Base-by-base conservation (phyloP, 441 rosid species). In the Gossypium aridum region DNA sequence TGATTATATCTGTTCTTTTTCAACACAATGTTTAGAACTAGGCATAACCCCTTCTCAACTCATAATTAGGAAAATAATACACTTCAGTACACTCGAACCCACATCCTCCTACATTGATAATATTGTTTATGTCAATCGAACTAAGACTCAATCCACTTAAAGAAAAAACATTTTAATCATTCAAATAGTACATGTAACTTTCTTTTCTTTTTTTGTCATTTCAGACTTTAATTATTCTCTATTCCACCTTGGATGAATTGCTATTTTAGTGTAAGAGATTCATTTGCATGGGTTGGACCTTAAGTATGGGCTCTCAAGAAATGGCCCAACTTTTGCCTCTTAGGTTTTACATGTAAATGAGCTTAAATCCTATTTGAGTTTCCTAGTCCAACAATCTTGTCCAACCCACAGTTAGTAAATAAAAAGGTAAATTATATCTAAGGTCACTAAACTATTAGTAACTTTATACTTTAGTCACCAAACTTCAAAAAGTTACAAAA, bases 101-200 rank as follows among this genome's bases (percentile, higher is more conserved):
- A 7, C 2, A 1, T 0, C 39, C 2, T 34, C 2, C 0, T 7
- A 7, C 2, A 34, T 34, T 34, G 0, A 1, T 0, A 34, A 34
- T 7, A 34, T 5, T 7, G 0, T 0, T 0, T 0, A 34, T 34
- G 0, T 0, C 0, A 34, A 7, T 6, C 2, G 0, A 34, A 0
- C 2, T 0, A 34, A 34, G 0, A 34, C 2, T 34, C 2, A 34
- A 34, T 7, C 2, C 2, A 0, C 7, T 34, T n/a, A n/a, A n/a
- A n/a, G n/a, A n/a, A n/a, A 34, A 34, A 23, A 0, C 39, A 34
- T 34, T 34, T 34, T 34, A 34, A 34, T 7, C 43, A 34, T 34
- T 34, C 9, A 34, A 34, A 34, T 34, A 1, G 9, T 34, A 9
- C 43, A 34, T 34, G 8, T 34, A 0, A 6, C 39, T 34, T 34